A percentile compares a stretch with the other conserved stretches of the same genome.
phyloP scores from a whole-genome alignment of 1,284 basidiomycete genomes.

The Fereydounia khargensis region DNA sequence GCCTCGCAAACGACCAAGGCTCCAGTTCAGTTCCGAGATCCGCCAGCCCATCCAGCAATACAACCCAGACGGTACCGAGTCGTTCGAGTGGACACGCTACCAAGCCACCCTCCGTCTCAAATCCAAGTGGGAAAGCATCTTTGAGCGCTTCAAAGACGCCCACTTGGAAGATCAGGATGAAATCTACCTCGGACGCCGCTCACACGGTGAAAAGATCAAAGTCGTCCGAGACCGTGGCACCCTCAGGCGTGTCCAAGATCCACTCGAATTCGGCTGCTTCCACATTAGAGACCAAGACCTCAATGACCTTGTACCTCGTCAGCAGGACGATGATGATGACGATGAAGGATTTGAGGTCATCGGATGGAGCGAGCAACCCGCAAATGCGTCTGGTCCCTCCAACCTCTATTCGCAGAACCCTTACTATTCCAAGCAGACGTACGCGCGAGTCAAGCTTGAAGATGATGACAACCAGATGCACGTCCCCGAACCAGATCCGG shows the following conservation, averaged over 20 bases:
- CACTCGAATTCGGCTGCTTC: conserved; percentile 45
- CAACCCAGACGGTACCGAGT: conserved; percentile 45
- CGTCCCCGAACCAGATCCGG: conserved; percentile 30
- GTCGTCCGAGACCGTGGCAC: conserved; percentile 48
- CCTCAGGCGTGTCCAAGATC: conserved; percentile 26
- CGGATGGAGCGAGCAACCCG: too few species aligned
- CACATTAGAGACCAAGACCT: conserved; percentile 48
- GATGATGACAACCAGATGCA: conserved; percentile 6
- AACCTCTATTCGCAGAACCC: too few species aligned
- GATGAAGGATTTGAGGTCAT: conserved; percentile 2
- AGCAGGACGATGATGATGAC: conserved; percentile 6
- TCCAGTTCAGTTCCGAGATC: conserved; percentile 32
- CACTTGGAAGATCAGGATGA: conserved; percentile 52
- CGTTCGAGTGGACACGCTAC: conserved; percentile 41
- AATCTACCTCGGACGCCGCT: conserved; percentile 46
- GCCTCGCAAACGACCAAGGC: conserved; percentile 22
- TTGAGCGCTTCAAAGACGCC: conserved; percentile 49
- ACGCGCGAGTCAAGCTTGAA: neutral
- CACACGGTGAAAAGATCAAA: conserved; percentile 32
- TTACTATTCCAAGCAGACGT: too few species aligned
- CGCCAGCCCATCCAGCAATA: conserved; percentile 20
- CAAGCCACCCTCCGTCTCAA: conserved; percentile 48
- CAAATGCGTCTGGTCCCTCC: too few species aligned
- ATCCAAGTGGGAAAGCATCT: conserved; percentile 50
- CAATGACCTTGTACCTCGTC: conserved; percentile 2